Percentiles rank a stretch among this genome's conserved stretches.
phyloP scores from a whole-genome alignment of 345 rosid genomes.

The Lumnitzera littorea region DNA sequence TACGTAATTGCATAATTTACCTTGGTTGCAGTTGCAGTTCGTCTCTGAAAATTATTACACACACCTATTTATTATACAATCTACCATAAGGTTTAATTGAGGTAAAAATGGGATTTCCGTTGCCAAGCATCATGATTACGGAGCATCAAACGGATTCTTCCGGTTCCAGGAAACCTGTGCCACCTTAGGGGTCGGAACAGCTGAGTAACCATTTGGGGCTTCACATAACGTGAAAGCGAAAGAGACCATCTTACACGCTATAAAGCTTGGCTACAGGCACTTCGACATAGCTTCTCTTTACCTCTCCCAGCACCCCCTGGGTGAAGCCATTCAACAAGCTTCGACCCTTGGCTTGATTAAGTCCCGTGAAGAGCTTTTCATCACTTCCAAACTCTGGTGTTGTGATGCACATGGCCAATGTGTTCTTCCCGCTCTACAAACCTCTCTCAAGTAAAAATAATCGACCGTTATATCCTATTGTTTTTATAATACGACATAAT shows the following conservation, averaged over 20 bases:
- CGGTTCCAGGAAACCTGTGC: no score
- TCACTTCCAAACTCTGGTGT: conserved; percentile 36
- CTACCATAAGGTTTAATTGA: no score
- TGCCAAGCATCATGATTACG: no score
- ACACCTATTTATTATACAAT: no score
- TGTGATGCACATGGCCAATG: conserved; percentile 18
- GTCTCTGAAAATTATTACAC: no score
- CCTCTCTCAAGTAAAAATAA: background rate
- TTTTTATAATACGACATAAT: no score
- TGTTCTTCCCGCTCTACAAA: conserved; percentile 21
- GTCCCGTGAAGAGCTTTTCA: conserved; percentile 30
- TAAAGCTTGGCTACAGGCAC: conserved; percentile 30
- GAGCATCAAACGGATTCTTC: no score
- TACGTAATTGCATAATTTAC: no score
- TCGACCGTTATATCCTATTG: no score
- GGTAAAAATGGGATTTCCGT: no score
- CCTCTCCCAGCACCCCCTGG: conserved; percentile 22
- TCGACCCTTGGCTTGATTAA: conserved; percentile 16
- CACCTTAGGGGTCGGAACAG: conserved; percentile 13
- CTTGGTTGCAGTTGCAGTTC: no score
- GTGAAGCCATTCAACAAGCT: conserved; percentile 34
- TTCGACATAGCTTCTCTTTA: conserved; percentile 29
- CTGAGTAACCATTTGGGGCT: conserved; percentile 10
- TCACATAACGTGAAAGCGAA: background rate
- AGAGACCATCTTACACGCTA: conserved; percentile 19